Base-by-base conservation (phyloP, 306 rosid species). In the Pachyrhizus erosus region DNA sequence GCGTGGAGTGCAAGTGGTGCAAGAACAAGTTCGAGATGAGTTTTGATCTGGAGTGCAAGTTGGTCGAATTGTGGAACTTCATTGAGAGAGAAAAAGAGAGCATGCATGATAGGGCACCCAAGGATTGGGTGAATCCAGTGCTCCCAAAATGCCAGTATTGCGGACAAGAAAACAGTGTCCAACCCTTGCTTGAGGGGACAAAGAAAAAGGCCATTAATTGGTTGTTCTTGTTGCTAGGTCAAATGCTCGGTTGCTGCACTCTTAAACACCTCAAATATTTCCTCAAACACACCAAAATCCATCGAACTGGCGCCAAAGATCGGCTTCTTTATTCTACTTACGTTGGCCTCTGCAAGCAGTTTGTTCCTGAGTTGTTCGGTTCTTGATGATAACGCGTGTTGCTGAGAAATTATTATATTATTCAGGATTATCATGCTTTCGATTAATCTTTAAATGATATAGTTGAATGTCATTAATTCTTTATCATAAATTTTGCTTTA, bases 151-250 rank as follows among this genome's bases (percentile, higher is more conserved):
- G 98, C 81, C 12, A 5, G 31, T 37, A 26, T 0, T 94, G 98
- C 13, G 40, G 60, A 0, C 54, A 74, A 0, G 86, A 87, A 6
- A 83, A 86, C 2, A 37, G 86, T 1, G 86, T 42, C 5, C 91
- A 61, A 73, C 95, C 95, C 0, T 6, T 87, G 0, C 18, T 90
- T 0, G 51, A 79, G 0, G 51, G 66, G 13, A 58, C 84, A 0
- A 87, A 82, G 80, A 81, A 74, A 18, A 67, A 24, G 9, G 5
- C 6, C 0, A 90, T 94, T 31, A 94, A 94, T 13, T 91, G 98
- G 93, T 42, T 94, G 70, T 94, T 94, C 61, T 66, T 94, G 80
- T 73, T 91, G 1, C 17, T 90, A 7, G 93, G 94, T 0, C 87
- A 89, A 60, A 70, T 83, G 83, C 64, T 94, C 2, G 90, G 93